Evolutionary conservation across 305 asterid genomes (phyloP).

Genomic region (Coffea humblotiana): DNA sequence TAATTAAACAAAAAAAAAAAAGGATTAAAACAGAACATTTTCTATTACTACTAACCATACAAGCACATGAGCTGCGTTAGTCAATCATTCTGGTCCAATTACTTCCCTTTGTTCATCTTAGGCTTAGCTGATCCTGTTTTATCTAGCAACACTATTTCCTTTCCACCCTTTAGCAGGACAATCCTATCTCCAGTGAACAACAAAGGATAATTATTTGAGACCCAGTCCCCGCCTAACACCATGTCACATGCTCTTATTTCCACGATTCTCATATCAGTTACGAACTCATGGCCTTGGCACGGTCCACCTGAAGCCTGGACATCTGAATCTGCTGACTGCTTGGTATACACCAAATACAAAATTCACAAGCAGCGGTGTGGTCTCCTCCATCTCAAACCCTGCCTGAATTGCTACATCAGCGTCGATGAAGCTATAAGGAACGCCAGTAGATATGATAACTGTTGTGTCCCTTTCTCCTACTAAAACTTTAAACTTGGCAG

Average conservation of each 20-base stretch:
- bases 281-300: not conserved
- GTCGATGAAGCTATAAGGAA: not conserved
- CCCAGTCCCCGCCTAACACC: not conserved
- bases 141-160: not conserved
- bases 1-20: no score
- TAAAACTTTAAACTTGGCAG: not conserved
- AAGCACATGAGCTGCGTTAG: not conserved
- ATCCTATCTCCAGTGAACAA: not conserved
- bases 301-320: not conserved
- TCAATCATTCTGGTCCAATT: not conserved
- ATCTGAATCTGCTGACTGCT: not conserved
- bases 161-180: not conserved
- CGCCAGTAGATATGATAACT: not conserved
- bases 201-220: not conserved
- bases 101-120: not conserved
- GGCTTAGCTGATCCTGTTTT: not conserved
- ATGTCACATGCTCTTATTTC: not conserved
- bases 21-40: no score
- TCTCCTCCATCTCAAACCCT: slow-evolving; percentile 1
- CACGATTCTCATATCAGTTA: not conserved
- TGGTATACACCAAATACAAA: not conserved
- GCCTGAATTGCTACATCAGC: not conserved
- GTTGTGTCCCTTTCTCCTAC: not conserved
- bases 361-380: not conserved
- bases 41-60: not conserved